Evolutionary conservation across 371 early-diverging fungal genomes (phyloP).

Genomic region (Dichotomocladium elegans): DNA sequence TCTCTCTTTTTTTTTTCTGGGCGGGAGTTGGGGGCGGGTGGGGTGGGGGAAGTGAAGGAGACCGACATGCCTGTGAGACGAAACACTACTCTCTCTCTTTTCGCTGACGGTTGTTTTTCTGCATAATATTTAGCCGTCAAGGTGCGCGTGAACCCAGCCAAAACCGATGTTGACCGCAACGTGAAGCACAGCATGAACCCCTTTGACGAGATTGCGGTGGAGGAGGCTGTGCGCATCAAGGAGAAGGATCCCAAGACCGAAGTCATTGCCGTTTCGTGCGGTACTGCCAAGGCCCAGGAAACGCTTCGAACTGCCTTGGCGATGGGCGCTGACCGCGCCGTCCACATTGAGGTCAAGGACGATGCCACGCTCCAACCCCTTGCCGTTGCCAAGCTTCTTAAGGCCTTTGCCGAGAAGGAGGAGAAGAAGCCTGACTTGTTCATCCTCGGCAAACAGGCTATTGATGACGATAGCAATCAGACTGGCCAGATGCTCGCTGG

Average conservation of each 20-base stretch:
- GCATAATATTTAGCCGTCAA: conserved; percentile 72
- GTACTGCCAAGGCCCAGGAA: conserved; percentile 88
- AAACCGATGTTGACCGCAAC: conserved; percentile 89
- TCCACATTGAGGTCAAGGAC: conserved; percentile 89
- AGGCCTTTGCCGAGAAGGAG: conserved; percentile 85
- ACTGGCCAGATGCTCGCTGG: conserved; percentile 99
- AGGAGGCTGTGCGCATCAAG: conserved; percentile 92
- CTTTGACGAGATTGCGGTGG: conserved; percentile 97
- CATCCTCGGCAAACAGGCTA: conserved; percentile 97
- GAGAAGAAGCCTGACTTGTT: conserved; percentile 84
- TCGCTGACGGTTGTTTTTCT: neutral
- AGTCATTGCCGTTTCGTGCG: conserved; percentile 90
- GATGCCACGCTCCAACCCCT: conserved; percentile 75
- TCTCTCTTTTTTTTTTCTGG: no score
- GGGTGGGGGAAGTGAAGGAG: no score
- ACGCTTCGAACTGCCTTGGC: conserved; percentile 95
- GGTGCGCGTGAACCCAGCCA: conserved; percentile 90
- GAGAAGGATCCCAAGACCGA: conserved; percentile 74
- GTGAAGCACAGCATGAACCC: conserved; percentile 99
- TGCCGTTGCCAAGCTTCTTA: conserved; percentile 90
- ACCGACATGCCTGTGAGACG: no score
- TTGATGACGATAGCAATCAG: conserved; percentile 97
- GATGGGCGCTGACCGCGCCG: conserved; percentile 97
- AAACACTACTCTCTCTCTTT: no score
- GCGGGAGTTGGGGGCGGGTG: no score